Evolutionary conservation across 2,329 filamentous ascomycete species (phyloP), one percentile per base, ranked within the genome.

Genomic region (Apiospora rasikravindrae): DNA sequence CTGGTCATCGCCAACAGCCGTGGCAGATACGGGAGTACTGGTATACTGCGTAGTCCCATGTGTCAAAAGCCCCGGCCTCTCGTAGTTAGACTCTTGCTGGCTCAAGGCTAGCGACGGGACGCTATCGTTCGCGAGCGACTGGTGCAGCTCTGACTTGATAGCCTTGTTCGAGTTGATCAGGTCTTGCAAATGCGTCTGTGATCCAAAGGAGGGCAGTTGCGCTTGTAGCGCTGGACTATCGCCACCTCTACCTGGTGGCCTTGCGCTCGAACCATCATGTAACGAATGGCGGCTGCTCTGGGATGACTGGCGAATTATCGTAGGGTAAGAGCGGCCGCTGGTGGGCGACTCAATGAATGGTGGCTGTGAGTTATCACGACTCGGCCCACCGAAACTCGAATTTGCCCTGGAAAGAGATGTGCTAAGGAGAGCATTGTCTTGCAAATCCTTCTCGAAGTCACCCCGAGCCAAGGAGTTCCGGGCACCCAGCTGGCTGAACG

Each of bases 221-320:
- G 89, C 87, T 29, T 87, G 86, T 4, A 93, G 79, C 2, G 88
- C 89, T n/a, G 92, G 91, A 73, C 91, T 93, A 67, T 93, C 92
- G 22, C 80, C 81, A 10, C 77, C 82, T 8, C 76, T 79, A 61
- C 85, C 80, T 70, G 84, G 81, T 72, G 79, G 76, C 74, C 84
- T 81, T 69, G 78, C 77, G 69, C 86, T 83, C 5, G 83, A 81
- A 7, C 86, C 86, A 29, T 89, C 85, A 24, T 84, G 81, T 33
- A 82, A 83, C 3, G 88, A 89, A 64, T 85, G 83, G 49, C 85
- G 81, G 75, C 86, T 89, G 8, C 87, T 87, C 69, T 88, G 86
- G 0, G 89, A 90, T 33, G 83, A 77, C 69, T 83, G 83, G 19
- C 85, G 84, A 64, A 83, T 77, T 47, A 85, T 73, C 2, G 77